Evolutionary conservation across 106 monocot species (phyloP).

Genomic region (Chionographis japonica): DNA sequence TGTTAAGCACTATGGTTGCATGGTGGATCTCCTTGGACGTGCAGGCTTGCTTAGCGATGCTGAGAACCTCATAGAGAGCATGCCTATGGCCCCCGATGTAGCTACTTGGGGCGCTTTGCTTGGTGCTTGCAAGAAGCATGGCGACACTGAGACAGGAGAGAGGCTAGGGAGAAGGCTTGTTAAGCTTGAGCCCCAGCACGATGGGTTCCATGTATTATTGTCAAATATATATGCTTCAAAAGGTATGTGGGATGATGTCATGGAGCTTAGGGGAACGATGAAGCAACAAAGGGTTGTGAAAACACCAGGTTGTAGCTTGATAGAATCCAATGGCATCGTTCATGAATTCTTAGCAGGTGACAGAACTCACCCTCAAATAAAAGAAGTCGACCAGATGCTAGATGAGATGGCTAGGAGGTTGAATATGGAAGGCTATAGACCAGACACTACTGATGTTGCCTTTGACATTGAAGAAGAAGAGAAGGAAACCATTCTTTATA

Average conservation of each 20-base stretch:
- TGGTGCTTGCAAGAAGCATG: slow-evolving; percentile 24
- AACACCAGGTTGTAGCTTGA: slow-evolving; percentile 42
- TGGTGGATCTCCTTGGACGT: no score
- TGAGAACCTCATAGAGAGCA: no score
- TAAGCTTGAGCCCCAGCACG: slow-evolving; percentile 7
- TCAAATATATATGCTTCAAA: slow-evolving; percentile 49
- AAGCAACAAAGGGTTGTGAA: slow-evolving; percentile 31
- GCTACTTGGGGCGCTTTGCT: no score
- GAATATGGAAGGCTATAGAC: slow-evolving; percentile 34
- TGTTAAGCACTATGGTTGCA: slow-evolving; percentile 32
- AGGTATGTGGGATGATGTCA: slow-evolving; percentile 42
- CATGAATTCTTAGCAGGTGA: slow-evolving; percentile 38
- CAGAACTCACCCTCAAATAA: slow-evolving; percentile 18
- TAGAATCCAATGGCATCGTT: slow-evolving; percentile 21
- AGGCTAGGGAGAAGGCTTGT: no score
- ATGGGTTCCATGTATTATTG: slow-evolving; percentile 56
- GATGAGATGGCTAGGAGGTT: slow-evolving; percentile 27
- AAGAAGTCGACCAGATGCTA: slow-evolving; percentile 26
- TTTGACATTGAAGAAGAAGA: slow-evolving; percentile 42
- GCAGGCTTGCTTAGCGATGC: no score
- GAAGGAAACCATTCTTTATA: slow-evolving; percentile 27
- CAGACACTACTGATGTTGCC: slow-evolving; percentile 25
- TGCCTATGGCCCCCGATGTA: no score
- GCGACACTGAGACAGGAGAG: slow-evolving; percentile 16
- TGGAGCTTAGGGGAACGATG: slow-evolving; percentile 44